A percentile compares a stretch with the other conserved stretches of the same genome.
phyloP scores from a whole-genome alignment of 805 yeast genomes.

The Trichomonascus vanleenenianus region DNA sequence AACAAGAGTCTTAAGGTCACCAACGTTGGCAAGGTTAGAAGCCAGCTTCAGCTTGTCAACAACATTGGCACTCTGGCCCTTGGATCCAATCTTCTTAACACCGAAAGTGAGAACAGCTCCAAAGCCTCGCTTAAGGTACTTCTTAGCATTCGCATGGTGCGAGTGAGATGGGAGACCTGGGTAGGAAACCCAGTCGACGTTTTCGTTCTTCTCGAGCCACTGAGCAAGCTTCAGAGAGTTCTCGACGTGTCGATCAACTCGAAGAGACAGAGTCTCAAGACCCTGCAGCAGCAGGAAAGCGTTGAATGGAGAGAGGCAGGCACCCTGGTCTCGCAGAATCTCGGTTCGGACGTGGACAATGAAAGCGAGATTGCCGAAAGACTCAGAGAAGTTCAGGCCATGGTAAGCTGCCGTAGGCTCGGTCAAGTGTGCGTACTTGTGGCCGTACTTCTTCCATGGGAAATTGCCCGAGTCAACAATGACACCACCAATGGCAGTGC shows the following conservation, averaged over 20 bases:
- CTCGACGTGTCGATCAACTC: conserved; percentile 86
- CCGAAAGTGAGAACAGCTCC: conserved; percentile 91
- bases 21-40: conserved; percentile 92
- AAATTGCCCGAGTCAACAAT: conserved; percentile 87
- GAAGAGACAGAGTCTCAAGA: conserved; percentile 83
- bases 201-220: conserved; percentile 55
- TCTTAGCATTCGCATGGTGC: conserved; percentile 74
- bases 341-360: conserved; percentile 77
- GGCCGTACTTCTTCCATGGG: conserved; percentile 81
- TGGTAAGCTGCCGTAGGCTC: conserved; percentile 92
- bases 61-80: conserved; percentile 72
- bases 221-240: conserved; percentile 77
- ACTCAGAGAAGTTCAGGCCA: conserved; percentile 75
- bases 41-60: conserved; percentile 81
- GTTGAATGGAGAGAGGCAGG: conserved; percentile 80
- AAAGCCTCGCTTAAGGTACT: conserved; percentile 69
- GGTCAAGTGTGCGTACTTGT: conserved; percentile 85
- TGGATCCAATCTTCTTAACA: conserved; percentile 61
- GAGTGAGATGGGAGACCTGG: conserved; percentile 79
- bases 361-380: conserved; percentile 72
- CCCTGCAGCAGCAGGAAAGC: conserved; percentile 85
- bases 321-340: conserved; percentile 86
- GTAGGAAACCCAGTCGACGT: conserved; percentile 86
- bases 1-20: conserved; percentile 91
- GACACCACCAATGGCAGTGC: conserved; percentile 89